Conservation (phyloP, 164 flowering plant species). For the Piper betle region DNA sequence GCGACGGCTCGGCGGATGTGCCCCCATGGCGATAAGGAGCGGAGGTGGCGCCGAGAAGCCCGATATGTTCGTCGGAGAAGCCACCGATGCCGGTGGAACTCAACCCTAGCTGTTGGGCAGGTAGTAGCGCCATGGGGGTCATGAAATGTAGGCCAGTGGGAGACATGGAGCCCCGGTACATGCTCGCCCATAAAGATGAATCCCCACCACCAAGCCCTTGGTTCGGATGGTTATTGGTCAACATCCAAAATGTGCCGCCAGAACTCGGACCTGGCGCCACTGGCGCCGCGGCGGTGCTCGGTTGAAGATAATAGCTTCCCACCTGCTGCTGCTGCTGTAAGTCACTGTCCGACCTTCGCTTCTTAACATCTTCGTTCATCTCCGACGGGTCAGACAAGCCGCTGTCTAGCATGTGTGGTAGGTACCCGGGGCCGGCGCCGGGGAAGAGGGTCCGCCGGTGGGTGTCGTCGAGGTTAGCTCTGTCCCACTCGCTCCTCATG, state of each 20-base stretch:
- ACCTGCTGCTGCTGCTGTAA: slow-evolving; percentile 29
- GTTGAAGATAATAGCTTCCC: slow-evolving; percentile 48
- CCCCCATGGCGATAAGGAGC: slow-evolving; percentile 39
- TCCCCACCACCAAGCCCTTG: slow-evolving; percentile 33
- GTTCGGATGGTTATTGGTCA: slow-evolving; percentile 40
- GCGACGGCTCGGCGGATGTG: slow-evolving; percentile 30
- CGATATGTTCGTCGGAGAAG: slow-evolving; percentile 30
- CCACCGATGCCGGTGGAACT: slow-evolving; percentile 17
- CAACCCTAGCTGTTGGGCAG: slow-evolving; percentile 35
- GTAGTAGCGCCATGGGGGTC: slow-evolving; percentile 50
- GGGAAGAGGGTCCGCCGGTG: neutral
- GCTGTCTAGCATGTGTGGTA: slow-evolving; percentile 9
- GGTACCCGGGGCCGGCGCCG: slow-evolving; percentile 10
- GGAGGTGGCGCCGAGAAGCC: slow-evolving; percentile 45
- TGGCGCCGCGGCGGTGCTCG: slow-evolving; percentile 34
- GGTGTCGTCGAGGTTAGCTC: slow-evolving; percentile 8
- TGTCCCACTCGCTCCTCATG: slow-evolving; percentile 29
- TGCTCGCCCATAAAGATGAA: slow-evolving; percentile 33
- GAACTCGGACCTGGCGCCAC: slow-evolving; percentile 46
- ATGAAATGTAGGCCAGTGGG: slow-evolving; percentile 58
- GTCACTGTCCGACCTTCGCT: slow-evolving; percentile 22
- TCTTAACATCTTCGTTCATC: slow-evolving; percentile 32
- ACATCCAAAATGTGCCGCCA: slow-evolving; percentile 78
- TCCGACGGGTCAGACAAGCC: slow-evolving; percentile 15
- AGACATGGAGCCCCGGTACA: slow-evolving; percentile 39